These are phyloP conservation scores for Astrephomene gubernaculifera DNA, from an alignment of 139 green algal genomes.

Conservation along the genomic window DNA sequence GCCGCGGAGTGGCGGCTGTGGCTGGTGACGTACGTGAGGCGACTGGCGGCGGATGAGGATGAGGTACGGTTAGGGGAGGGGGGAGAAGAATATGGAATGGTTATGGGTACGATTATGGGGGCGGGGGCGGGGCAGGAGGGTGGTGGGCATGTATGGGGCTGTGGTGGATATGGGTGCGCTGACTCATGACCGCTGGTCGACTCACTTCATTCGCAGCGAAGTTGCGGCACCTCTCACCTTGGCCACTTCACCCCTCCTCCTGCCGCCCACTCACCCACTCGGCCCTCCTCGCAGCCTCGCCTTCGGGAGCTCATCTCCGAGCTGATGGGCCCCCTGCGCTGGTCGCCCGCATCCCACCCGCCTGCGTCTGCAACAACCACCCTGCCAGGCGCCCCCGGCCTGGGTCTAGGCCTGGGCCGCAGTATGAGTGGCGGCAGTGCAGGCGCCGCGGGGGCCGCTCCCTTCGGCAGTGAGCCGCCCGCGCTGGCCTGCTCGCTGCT, in stretches of 20 bases:
- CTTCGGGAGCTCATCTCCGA: slow-evolving; percentile 70
- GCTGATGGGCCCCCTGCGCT: slow-evolving; percentile 66
- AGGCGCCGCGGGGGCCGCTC: not conserved
- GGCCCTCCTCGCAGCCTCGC: slow-evolving; percentile 48
- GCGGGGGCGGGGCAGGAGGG: too few relatives aligned
- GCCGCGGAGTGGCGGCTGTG: slow-evolving; percentile 70
- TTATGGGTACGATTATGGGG: too few relatives aligned
- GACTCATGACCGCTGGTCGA: too few relatives aligned
- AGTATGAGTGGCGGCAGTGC: not conserved
- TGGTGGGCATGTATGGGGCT: too few relatives aligned
- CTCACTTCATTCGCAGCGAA: too few relatives aligned
- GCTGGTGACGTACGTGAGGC: slow-evolving; percentile 71
- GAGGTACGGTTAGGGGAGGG: slow-evolving; percentile 38
- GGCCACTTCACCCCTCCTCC: not conserved
- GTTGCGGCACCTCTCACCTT: too few relatives aligned
- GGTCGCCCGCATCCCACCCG: not conserved
- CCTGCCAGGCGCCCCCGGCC: too few relatives aligned
- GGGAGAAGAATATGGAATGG: too few relatives aligned
- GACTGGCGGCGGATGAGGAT: slow-evolving; percentile 60
- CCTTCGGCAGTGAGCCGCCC: not conserved
- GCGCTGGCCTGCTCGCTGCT: slow-evolving; percentile 1
- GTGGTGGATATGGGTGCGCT: too few relatives aligned
- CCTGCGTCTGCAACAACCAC: not conserved
- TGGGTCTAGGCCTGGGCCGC: not conserved
- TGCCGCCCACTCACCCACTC: too few relatives aligned